Base-by-base conservation (phyloP, 768 basidiomycete genomes). In the Boletus edulis region DNA sequence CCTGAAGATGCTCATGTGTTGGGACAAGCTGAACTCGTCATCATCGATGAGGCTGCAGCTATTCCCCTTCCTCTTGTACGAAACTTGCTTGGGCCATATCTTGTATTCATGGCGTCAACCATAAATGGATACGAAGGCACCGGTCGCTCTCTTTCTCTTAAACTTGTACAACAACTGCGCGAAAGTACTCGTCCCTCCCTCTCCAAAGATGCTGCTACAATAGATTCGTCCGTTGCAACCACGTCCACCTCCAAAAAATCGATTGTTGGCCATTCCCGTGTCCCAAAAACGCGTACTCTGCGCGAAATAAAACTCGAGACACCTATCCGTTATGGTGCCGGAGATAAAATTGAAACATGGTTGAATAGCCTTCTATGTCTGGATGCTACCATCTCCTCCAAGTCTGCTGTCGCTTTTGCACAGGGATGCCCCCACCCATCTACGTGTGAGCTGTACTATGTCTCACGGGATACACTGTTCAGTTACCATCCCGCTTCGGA, bases 91-190 rank as follows among this genome's bases (percentile, higher is more conserved):
- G 97, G 97, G 0, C 89, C 88, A 1, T 98, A 98, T 73, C 89
- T 98, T 35, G 94, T 98, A 48, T 98, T 98, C 78, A 87, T 98
- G 80, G 92, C 97, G 2, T 97, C 94, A n/a, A 99, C 97, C 1
- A 94, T 99, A 75, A 98, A 98, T 69, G 97, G 97, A 39, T 99
- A 99, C 72, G 97, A 98, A 79, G 97, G 97, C 27, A 98, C 97
- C 0, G 97, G 97, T n/a, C 91, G 97, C 27, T 98, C 95, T 1
- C 84, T 99, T 46, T 97, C 94, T 45, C 87, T 99, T 57, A 99
- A 99, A 72, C 89, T 99, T 54, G 89, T 99, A 60, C 91, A 98
- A 71, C 94, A 97, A 70, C 84, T 98, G 4, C 89, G 97, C 37
- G 97, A 98, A 69, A 88, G 85, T 70, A 91, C 91, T 0, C 81